phyloP scores from a whole-genome alignment of 2,329 filamentous ascomycete genomes.

The Tolypocladium capitatum region DNA sequence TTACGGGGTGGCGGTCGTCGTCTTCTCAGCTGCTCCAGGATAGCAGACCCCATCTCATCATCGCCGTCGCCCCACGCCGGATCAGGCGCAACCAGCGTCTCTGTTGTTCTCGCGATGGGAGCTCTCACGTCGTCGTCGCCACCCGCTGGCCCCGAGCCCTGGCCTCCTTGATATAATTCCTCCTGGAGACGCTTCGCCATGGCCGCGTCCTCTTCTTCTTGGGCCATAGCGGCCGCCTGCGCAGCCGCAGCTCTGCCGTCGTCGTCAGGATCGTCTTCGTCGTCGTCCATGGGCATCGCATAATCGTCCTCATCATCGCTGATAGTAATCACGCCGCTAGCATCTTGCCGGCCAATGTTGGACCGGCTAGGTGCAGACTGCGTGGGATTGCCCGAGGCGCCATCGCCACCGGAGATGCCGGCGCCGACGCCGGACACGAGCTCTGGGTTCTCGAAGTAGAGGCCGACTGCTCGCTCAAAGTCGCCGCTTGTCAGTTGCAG shows the following conservation, averaged over 20 bases:
- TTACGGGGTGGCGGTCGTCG: constrained; percentile 21
- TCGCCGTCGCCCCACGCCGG: constrained; percentile 27
- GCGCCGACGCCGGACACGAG: constrained; percentile 29
- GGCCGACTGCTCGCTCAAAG: constrained; percentile 70
- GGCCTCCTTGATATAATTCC: constrained; percentile 59
- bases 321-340: constrained; percentile 47
- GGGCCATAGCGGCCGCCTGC: constrained; percentile 30
- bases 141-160: constrained; percentile 23
- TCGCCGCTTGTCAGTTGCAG: constrained; percentile 75
- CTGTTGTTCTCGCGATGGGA: constrained; percentile 80
- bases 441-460: constrained; percentile 84
- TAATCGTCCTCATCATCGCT: constrained; percentile 59
- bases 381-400: constrained; percentile 6
- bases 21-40: constrained; percentile 52
- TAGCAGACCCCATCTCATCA: constrained; percentile 42
- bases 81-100: constrained; percentile 71
- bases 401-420: constrained; percentile 11
- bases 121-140: constrained; percentile 58
- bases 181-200: constrained; percentile 88
- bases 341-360: constrained; percentile 20
- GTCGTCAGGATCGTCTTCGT: constrained; percentile 19
- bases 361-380: constrained; percentile 16
- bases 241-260: constrained; percentile 27
- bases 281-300: constrained; percentile 8
- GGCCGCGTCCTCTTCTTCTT: constrained; percentile 79